Base-by-base conservation (phyloP, 2,329 filamentous ascomycete species). In the Fusarium guadeloupense region DNA sequence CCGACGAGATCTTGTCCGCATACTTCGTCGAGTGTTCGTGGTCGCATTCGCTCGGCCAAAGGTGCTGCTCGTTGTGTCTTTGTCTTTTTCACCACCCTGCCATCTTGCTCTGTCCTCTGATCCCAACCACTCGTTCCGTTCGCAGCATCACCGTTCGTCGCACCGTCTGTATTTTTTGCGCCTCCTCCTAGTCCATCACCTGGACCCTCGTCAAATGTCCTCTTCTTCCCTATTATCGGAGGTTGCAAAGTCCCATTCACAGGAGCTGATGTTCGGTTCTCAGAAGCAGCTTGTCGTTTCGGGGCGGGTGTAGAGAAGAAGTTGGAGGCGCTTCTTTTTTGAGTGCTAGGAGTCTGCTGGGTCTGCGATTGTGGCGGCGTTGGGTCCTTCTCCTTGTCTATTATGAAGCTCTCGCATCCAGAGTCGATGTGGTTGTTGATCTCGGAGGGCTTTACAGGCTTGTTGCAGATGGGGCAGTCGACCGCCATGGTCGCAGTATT, bases 351-450 rank as follows among this genome's bases (percentile, higher is more conserved):
- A 13, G 68, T 71, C 12, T 67, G 62, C 2, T 72, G 74, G 17
- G 77, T 65, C 54, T 70, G 71, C 38, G 70, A 75, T 41, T 69
- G 68, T 10, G 67, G 67, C 16, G 67, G 67, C 48, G 72, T 66
- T 5, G 69, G 75, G 40, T 62, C 71, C 23, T 72, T 71, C 9
- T 73, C 67, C 66, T 79, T 71, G 55, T 88, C 85, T 72, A 89
- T 78, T 61, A 95, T 74, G 72, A 89, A 89, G 30, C 80, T 82
- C 57, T 84, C 76, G 78, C 94, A 98, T 63, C 85, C 85, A 25
- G 92, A 94, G 78, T 98, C 95, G 72, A 98, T 87, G 76, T 98
- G 94, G 66, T 83, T 83, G 77, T 98, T 98, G 81, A 98, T 98
- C 66, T 89, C 85, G 71, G 80, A 79, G 64, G 89, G 78, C 64